phyloP scores from a whole-genome alignment of 1,284 basidiomycete species.

The Pseudozyma sp. region DNA sequence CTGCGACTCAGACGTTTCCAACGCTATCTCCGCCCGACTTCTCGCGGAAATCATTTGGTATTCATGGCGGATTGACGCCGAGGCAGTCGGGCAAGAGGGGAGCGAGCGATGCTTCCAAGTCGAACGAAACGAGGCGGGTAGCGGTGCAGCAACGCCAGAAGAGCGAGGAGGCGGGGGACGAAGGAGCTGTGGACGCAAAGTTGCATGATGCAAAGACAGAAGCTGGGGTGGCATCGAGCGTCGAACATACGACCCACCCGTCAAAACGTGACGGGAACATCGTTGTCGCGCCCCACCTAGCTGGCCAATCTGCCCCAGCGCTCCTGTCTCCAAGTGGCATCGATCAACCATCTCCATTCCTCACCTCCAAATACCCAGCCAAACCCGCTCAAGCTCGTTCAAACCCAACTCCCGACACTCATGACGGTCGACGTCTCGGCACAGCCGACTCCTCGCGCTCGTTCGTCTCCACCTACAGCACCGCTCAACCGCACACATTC shows the following conservation, averaged over 20 bases:
- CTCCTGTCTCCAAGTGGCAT: background rate
- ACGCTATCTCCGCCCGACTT: conserved; percentile 29
- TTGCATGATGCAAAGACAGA: background rate
- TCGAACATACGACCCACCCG: background rate
- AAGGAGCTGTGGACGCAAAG: background rate
- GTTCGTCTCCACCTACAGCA: conserved; percentile 1
- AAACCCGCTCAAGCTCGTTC: background rate
- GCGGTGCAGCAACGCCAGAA: background rate
- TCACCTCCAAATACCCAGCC: background rate
- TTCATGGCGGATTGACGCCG: conserved; percentile 7
- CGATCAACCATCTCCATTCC: too few relatives aligned
- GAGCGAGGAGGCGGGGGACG: background rate
- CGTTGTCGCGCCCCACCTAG: too few relatives aligned
- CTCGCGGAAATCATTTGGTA: conserved; percentile 6
- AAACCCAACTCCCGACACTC: background rate
- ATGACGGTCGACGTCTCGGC: conserved; percentile 2
- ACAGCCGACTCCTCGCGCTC: conserved; percentile 25
- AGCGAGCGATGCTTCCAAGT: conserved; percentile 6
- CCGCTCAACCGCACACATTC: background rate
- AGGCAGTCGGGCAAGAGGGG: conserved; percentile 4
- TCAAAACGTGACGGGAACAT: background rate
- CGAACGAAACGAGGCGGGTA: background rate
- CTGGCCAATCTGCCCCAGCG: too few relatives aligned
- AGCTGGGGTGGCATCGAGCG: background rate
- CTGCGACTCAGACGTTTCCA: background rate